A percentile compares a stretch with the other conserved stretches of the same genome.
Conservation (phyloP, 2,329 filamentous ascomycete genomes). For the Xylaria sp. region DNA sequence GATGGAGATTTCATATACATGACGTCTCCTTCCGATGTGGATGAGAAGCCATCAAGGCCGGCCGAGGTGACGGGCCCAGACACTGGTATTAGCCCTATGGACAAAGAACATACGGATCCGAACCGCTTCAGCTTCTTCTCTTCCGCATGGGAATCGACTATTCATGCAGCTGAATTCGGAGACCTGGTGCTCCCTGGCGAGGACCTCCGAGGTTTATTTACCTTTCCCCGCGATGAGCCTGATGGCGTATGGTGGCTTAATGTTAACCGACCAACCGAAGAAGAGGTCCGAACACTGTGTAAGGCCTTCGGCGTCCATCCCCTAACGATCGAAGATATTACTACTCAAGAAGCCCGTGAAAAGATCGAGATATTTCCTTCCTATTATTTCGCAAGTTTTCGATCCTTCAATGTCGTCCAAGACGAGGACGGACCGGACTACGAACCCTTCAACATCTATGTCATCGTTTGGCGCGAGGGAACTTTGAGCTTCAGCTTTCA, state of each 20-base stretch:
- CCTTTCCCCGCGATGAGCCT: slow-evolving; percentile 63
- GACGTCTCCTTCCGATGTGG: slow-evolving; percentile 52
- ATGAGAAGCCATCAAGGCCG: slow-evolving; percentile 52
- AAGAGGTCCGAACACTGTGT: slow-evolving; percentile 86
- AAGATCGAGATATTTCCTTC: slow-evolving; percentile 98
- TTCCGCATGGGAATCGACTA: slow-evolving; percentile 89
- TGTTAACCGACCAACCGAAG: slow-evolving; percentile 85
- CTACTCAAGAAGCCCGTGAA: slow-evolving; percentile 92
- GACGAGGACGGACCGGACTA: slow-evolving; percentile 83
- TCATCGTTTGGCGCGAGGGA: slow-evolving; percentile 94
- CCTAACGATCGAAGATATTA: slow-evolving; percentile 94
- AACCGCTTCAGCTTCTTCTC: slow-evolving; percentile 98
- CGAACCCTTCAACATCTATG: slow-evolving; percentile 95
- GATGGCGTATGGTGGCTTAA: slow-evolving; percentile 99
- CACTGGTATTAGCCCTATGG: slow-evolving; percentile 25
- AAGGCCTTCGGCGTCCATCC: slow-evolving; percentile 96
- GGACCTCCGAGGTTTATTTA: slow-evolving; percentile 85
- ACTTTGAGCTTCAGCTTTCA: slow-evolving; percentile 94
- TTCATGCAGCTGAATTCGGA: slow-evolving; percentile 87
- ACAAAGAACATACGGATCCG: slow-evolving; percentile 59
- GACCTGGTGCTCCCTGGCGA: slow-evolving; percentile 89
- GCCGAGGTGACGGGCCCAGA: slow-evolving; percentile 38
- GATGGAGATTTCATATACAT: slow-evolving; percentile 65
- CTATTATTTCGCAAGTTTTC: slow-evolving; percentile 98
- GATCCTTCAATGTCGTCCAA: slow-evolving; percentile 82